phyloP scores from a whole-genome alignment of 2,329 filamentous ascomycete species.

The Pseudodiploospora longispora region DNA sequence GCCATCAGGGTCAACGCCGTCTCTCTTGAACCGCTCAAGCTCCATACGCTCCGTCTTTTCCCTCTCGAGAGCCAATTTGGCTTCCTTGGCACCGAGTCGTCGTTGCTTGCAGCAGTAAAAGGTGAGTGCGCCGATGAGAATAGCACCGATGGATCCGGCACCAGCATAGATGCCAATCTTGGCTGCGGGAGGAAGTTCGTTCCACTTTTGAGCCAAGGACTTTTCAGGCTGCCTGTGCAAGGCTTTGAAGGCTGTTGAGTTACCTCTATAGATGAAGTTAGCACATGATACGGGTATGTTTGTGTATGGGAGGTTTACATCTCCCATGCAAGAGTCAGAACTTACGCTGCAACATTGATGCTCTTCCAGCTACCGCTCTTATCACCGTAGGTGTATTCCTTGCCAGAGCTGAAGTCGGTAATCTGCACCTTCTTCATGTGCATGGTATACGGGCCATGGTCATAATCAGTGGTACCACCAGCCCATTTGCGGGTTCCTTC shows the following conservation, averaged over 20 bases:
- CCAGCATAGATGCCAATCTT: conserved; percentile 47
- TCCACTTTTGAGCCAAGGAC: conserved; percentile 45
- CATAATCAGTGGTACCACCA: conserved; percentile 60
- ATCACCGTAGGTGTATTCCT: conserved; percentile 59
- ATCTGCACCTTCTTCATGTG: conserved; percentile 53
- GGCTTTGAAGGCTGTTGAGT: conserved; percentile 45
- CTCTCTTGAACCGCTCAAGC: conserved; percentile 39
- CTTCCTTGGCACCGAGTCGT: conserved; percentile 42
- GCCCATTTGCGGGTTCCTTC: conserved; percentile 59
- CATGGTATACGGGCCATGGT: conserved; percentile 63
- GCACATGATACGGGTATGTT: background rate
- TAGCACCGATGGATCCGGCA: conserved; percentile 34
- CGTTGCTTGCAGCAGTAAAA: conserved; percentile 51
- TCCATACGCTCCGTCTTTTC: conserved; percentile 42
- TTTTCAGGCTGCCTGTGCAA: conserved; percentile 33
- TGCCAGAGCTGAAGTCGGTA: conserved; percentile 53
- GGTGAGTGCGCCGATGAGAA: conserved; percentile 32
- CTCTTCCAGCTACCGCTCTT: conserved; percentile 53
- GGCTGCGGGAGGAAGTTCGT: conserved; percentile 38
- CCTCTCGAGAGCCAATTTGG: conserved; percentile 35
- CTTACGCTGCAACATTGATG: conserved; percentile 50
- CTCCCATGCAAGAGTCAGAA: conserved; percentile 7
- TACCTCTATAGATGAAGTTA: conserved; percentile 35
- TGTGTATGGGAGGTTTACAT: background rate
- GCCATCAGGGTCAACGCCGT: conserved; percentile 40